These are phyloP conservation scores for Calvatia gigantea DNA, from an alignment of 768 basidiomycete genomes.

Conservation along the genomic window DNA sequence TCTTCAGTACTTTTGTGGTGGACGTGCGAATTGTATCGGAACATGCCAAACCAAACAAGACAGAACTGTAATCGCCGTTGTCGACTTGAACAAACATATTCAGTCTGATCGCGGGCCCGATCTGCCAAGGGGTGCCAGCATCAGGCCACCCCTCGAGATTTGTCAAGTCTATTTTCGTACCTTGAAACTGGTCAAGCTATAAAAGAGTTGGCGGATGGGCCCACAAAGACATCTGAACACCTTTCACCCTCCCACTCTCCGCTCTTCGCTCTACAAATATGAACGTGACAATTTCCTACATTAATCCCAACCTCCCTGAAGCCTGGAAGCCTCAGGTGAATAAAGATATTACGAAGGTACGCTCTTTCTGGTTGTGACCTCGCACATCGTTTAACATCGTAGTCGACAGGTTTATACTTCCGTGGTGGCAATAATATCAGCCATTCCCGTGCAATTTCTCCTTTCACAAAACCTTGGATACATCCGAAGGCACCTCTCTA, in stretches of 20 bases:
- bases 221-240: not conserved
- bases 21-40: not conserved
- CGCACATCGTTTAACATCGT: not conserved
- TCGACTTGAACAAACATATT: not conserved
- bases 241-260: not conserved
- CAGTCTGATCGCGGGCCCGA: not conserved
- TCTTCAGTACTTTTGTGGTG: not conserved
- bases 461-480: not conserved
- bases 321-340: not conserved
- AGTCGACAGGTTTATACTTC: not conserved
- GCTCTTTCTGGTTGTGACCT: not conserved
- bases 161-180: slow-evolving; percentile 11
- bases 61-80: not conserved
- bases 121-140: slow-evolving; percentile 6
- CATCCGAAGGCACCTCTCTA: not conserved
- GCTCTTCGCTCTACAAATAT: not conserved
- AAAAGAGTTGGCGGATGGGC: slow-evolving; percentile 1
- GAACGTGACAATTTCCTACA: not conserved
- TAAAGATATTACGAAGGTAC: not conserved
- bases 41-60: not conserved
- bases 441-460: not conserved
- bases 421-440: not conserved
- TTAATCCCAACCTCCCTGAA: not conserved
- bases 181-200: slow-evolving; percentile 2
- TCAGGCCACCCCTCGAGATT: slow-evolving; percentile 7